phyloP scores from a whole-genome alignment of 768 basidiomycete genomes.

The Cantharellus anzutake region DNA sequence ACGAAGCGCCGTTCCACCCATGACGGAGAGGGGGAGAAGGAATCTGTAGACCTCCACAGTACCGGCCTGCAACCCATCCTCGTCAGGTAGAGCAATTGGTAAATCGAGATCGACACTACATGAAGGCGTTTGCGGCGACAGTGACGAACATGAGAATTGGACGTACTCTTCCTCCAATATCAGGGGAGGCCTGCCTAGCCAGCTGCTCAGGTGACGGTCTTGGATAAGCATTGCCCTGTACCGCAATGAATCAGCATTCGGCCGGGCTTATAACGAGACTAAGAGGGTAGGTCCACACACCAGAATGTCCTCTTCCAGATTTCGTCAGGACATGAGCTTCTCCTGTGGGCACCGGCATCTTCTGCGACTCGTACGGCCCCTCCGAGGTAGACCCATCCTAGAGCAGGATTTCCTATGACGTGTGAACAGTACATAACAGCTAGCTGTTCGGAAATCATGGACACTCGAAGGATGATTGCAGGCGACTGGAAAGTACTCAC shows the following conservation, averaged over 20 bases:
- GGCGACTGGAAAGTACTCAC: no score
- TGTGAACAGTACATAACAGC: background rate
- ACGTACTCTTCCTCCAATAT: background rate
- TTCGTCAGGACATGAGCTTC: slow-evolving; percentile 26
- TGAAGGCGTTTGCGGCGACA: background rate
- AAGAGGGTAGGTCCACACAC: background rate
- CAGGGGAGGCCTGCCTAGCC: background rate
- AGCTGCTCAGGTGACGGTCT: background rate
- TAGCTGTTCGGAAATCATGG: slow-evolving; percentile 10
- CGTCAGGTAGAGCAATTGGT: background rate
- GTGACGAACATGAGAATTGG: background rate
- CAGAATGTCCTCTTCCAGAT: background rate
- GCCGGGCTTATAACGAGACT: no score
- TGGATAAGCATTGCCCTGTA: background rate
- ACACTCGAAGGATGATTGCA: no score
- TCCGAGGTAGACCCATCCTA: slow-evolving; percentile 16
- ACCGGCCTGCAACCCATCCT: background rate
- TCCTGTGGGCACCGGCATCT: slow-evolving; percentile 62
- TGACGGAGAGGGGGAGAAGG: background rate
- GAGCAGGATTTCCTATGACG: background rate
- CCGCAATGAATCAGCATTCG: no score
- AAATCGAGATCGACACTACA: background rate
- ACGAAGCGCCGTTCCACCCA: background rate
- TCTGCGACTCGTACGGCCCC: slow-evolving; percentile 49
- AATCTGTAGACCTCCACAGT: background rate